Conservation (phyloP, 1,139 yeast species). For the Pichia sp. region DNA sequence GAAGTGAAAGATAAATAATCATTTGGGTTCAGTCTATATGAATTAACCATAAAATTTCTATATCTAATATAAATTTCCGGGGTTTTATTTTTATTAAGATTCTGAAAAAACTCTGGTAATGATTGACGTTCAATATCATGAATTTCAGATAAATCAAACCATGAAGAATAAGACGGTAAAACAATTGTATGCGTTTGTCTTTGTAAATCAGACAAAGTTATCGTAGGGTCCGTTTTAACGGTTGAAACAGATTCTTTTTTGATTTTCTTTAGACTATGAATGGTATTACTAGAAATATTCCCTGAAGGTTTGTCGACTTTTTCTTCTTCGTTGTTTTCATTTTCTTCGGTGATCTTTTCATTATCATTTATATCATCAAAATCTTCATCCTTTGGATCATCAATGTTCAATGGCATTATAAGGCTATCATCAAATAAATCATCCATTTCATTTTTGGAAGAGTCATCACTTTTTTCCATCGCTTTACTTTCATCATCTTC, state of each 20-base stretch:
- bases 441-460: constrained; percentile 1
- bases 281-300: neutral
- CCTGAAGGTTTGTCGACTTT: neutral
- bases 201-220: constrained; percentile 16
- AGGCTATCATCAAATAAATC: constrained; percentile 7
- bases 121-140: constrained; percentile 64
- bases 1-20: constrained; percentile 93
- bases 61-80: constrained; percentile 82
- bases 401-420: neutral
- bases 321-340: neutral
- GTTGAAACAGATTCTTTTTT: neutral
- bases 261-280: neutral
- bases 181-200: constrained; percentile 81
- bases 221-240: constrained; percentile 11
- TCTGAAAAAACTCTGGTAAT: constrained; percentile 86
- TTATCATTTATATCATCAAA: neutral
- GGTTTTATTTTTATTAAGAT: constrained; percentile 60
- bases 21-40: constrained; percentile 87
- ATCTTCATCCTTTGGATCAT: constrained; percentile 6
- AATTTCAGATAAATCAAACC: constrained; percentile 77
- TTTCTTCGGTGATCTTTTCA: constrained; percentile 1
- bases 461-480: too few species aligned
- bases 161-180: constrained; percentile 87
- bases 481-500: neutral
- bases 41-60: constrained; percentile 89